Evolutionary conservation across 805 yeast genomes (phyloP).

Genomic region (Saccharomycopsis sp.): DNA sequence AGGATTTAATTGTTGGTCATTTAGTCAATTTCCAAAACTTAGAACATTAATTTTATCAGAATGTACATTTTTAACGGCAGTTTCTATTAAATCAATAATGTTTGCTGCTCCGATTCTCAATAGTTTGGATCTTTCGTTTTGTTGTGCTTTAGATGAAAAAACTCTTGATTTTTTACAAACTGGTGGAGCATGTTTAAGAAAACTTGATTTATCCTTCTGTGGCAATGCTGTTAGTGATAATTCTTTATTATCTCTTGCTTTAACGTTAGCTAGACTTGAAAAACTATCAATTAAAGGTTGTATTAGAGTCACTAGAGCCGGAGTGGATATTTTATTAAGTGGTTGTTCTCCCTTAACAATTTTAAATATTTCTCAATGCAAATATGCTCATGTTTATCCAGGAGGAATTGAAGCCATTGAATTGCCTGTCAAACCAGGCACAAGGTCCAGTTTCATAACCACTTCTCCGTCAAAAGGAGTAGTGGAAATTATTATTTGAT

Average conservation of each 20-base stretch:
- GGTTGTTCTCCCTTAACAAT: conserved; percentile 42
- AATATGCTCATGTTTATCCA: conserved; percentile 53
- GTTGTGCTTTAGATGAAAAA: conserved; percentile 64
- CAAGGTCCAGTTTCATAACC: conserved; percentile 48
- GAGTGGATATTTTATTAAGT: conserved; percentile 55
- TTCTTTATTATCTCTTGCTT: conserved; percentile 48
- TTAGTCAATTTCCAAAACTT: conserved; percentile 42
- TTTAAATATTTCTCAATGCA: conserved; percentile 62
- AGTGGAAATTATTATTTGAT: conserved; percentile 45
- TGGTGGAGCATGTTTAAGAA: conserved; percentile 48
- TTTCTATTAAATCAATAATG: conserved; percentile 50
- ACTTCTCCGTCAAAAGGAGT: conserved; percentile 40
- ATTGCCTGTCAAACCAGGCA: conserved; percentile 38
- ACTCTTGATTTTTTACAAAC: conserved; percentile 56
- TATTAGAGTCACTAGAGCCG: conserved; percentile 66
- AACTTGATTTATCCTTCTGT: conserved; percentile 58
- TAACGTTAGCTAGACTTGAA: conserved; percentile 40
- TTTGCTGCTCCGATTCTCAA: conserved; percentile 49
- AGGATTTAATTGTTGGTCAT: conserved; percentile 61
- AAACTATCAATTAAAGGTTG: conserved; percentile 54
- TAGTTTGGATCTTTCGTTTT: conserved; percentile 53
- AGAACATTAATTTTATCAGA: conserved; percentile 48
- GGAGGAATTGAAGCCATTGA: conserved; percentile 49
- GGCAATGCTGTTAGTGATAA: conserved; percentile 74
- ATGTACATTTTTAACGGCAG: conserved; percentile 64